Base-by-base conservation (phyloP, 148 eudicot species). In the Silene uniflora region DNA sequence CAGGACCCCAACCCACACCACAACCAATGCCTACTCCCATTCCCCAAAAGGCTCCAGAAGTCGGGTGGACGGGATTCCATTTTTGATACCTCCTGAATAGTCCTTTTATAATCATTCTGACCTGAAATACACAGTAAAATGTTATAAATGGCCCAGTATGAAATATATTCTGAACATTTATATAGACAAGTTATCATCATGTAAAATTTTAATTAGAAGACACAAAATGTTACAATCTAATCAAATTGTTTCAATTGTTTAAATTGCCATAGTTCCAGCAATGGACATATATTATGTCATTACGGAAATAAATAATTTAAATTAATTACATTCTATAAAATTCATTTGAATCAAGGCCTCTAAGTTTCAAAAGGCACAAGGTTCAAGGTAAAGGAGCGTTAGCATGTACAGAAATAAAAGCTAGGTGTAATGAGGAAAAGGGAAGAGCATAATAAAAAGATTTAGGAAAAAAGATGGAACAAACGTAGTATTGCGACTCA, bases 1-100 rank as follows among this genome's bases (percentile, higher is more conserved):
- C 99, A 71, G 99, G 98, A 52, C 99, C 99, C 99, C 99, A 95
- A 44, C 99, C 99, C 64, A 95, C 91, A 55, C 99, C 99, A 76
- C 99, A 95, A 39, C 99, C 99, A 67, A 95, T 32, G 68, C 99
- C 99, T 67, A 95, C 24, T 32, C 99, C 99, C 84, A 95, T 88
- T 47, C 99, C 99, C 99, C 98, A 95, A 87, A 95, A 91, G 73
- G 98, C 88, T 78, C 99, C 99, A 21, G 79, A 75, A 25, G 99
- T 95, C 63, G 99, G 99, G 73, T 95, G 98, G 82, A 95, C 99
- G 17, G 99, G 99, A 77, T 95, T 95, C 99, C 99, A 92, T 84
- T 89, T 85, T 79, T 95, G 82, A 22, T 92, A 91, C 81, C 94
- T 89, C 81, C 91, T 85, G 74, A 84, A 89, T 54, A 95, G 19